Evolutionary conservation across 2,329 filamentous ascomycete species (phyloP).

Genomic region (Camillea tinctor): DNA sequence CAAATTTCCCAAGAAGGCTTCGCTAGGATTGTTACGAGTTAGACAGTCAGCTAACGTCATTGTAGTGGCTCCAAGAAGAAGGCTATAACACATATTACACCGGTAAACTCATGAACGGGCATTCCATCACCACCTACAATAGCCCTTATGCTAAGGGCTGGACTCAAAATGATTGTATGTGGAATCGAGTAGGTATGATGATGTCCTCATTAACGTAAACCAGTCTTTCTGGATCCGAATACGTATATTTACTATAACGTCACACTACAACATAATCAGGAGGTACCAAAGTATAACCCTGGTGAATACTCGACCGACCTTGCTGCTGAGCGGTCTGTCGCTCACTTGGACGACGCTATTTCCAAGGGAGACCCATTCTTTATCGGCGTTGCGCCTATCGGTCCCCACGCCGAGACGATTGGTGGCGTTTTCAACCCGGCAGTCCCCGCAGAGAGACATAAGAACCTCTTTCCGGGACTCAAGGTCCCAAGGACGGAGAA

Average conservation of each 20-base stretch:
- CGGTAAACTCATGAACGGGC: constrained; percentile 56
- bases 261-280: constrained; percentile 6
- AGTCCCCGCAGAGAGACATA: constrained; percentile 57
- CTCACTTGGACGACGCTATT: constrained; percentile 59
- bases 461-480: constrained; percentile 57
- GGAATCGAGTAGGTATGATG: neutral
- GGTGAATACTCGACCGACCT: constrained; percentile 46
- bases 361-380: constrained; percentile 59
- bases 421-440: constrained; percentile 33
- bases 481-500: constrained; percentile 58
- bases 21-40: neutral
- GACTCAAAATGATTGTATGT: constrained; percentile 45
- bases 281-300: neutral
- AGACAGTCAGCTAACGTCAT: neutral
- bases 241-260: constrained; percentile 35
- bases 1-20: neutral
- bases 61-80: constrained; percentile 48
- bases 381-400: constrained; percentile 60
- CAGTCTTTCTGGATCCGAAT: constrained; percentile 53
- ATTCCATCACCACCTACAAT: constrained; percentile 58
- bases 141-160: constrained; percentile 55
- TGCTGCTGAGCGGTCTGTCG: constrained; percentile 54
- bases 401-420: constrained; percentile 60
- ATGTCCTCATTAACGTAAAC: neutral
- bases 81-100: constrained; percentile 57